Percentiles rank a stretch among this genome's conserved stretches.
These are phyloP conservation scores for Pisolithus orientalis DNA, from an alignment of 768 basidiomycete species.

Conservation along the genomic window DNA sequence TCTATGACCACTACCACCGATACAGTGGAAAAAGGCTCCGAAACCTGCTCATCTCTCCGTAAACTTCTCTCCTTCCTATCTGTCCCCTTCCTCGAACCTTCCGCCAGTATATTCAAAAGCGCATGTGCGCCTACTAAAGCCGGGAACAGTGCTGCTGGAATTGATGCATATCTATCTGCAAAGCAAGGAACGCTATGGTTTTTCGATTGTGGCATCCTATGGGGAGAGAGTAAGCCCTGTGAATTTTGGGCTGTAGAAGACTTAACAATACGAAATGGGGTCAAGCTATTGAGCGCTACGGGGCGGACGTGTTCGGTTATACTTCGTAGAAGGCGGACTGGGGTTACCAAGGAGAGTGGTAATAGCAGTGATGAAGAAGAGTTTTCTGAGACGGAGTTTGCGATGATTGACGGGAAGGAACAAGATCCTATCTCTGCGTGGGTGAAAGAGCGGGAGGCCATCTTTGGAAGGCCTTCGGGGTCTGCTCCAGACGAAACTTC, in stretches of 20 bases:
- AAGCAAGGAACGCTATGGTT: constrained; percentile 73
- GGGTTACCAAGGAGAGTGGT: neutral
- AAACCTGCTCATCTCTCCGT: constrained; percentile 45
- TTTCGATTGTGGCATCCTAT: constrained; percentile 57
- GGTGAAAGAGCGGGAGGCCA: constrained; percentile 50
- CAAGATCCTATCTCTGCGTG: constrained; percentile 60
- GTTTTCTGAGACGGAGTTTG: constrained; percentile 59
- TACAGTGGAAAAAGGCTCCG: constrained; percentile 43
- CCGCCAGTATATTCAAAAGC: constrained; percentile 49
- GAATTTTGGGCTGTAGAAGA: constrained; percentile 68
- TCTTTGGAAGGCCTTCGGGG: constrained; percentile 40
- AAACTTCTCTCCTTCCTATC: constrained; percentile 47
- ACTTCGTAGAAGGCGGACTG: constrained; percentile 33
- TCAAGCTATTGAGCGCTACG: constrained; percentile 52
- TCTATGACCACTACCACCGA: constrained; percentile 19
- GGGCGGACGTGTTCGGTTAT: constrained; percentile 65
- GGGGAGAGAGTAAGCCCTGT: constrained; percentile 72
- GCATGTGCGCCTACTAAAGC: constrained; percentile 34
- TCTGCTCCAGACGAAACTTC: neutral
- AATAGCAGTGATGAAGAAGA: constrained; percentile 29
- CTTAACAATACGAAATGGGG: constrained; percentile 46
- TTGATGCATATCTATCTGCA: constrained; percentile 67
- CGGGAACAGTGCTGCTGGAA: constrained; percentile 46
- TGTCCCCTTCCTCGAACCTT: constrained; percentile 42
- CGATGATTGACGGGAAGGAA: constrained; percentile 67